Evolutionary conservation across 257 asterid genomes (phyloP), one percentile per base, ranked within the genome.

Genomic region (Cruciata laevipes): DNA sequence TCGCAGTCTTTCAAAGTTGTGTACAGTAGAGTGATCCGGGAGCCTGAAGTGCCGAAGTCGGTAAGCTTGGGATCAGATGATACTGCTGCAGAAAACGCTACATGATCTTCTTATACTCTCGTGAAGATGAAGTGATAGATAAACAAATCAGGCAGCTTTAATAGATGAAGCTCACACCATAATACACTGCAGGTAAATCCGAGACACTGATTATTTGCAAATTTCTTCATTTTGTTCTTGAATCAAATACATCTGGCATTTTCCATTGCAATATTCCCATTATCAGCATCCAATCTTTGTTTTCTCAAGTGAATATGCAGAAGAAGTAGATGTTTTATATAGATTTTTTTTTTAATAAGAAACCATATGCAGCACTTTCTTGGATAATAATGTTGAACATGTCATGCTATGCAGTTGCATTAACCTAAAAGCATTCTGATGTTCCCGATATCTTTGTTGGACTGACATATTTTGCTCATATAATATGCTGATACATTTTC

Each of bases 1-100:
- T 88, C 99, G 52, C 95, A 86, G 78, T 74, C 96, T 1, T 93
- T 93, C 83, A 90, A 93, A 83, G 95, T 85, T 78, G 83, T 90
- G 71, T 83, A 83, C 74, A 86, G 95, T 75, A 88, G 97, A 84
- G 96, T 90, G 66, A 78, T 90, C 78, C 80, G 86, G 79, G 95
- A 88, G 72, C 83, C 92, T 23, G 97, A 85, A 81, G 80, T 77
- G 78, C 86, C 90, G 55, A 82, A 79, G 59, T 76, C 88, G 71
- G 52, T 81, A 69, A 73, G 79, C 80, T 78, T 84, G 71, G 82
- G 79, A 69, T 61, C 88, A 47, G 69, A 76, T 56, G 93, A 89
- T 70, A 74, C 85, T 70, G 69, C 74, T 67, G 59, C 84, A 72
- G 80, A 69, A 25, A 70, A 72, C 72, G 83, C 93, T 69, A 76